Conservation (phyloP, 1,284 basidiomycete species). For the Neotropicomus parvogracilis region DNA sequence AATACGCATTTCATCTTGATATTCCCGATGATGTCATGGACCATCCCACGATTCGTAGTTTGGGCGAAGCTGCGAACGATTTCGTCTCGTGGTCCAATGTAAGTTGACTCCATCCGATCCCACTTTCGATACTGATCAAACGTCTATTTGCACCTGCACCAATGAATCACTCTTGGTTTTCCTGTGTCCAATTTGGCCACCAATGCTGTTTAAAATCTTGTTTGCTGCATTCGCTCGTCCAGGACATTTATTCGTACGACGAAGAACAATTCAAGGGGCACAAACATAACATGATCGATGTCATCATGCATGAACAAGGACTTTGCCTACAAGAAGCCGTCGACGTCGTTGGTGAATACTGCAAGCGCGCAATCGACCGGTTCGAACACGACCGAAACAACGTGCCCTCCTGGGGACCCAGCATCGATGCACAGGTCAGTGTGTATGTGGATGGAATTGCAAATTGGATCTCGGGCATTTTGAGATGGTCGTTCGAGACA, state of each 20-base stretch:
- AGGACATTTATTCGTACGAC: constrained; percentile 68
- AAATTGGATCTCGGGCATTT: constrained; percentile 55
- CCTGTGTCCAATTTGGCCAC: background rate
- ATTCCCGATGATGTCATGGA: constrained; percentile 63
- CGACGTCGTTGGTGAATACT: constrained; percentile 55
- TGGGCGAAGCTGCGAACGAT: constrained; percentile 57
- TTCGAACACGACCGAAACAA: constrained; percentile 45
- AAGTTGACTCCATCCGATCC: constrained; percentile 20
- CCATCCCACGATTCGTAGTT: constrained; percentile 46
- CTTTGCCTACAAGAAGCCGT: constrained; percentile 53
- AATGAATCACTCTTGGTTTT: too few relatives aligned
- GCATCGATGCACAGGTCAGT: constrained; percentile 50
- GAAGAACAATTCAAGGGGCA: constrained; percentile 61
- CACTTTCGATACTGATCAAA: too few relatives aligned
- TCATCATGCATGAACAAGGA: constrained; percentile 56
- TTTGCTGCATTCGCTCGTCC: background rate
- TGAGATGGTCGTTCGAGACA: constrained; percentile 52
- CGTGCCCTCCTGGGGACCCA: constrained; percentile 58
- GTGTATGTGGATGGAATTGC: constrained; percentile 55
- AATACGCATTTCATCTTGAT: constrained; percentile 30
- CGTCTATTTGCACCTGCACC: too few relatives aligned
- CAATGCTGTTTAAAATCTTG: background rate
- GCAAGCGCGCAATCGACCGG: constrained; percentile 53
- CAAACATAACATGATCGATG: constrained; percentile 63
- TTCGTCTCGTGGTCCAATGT: constrained; percentile 64